Evolutionary conservation across 345 rosid species (phyloP).

Genomic region (Microthlaspi erraticum): DNA sequence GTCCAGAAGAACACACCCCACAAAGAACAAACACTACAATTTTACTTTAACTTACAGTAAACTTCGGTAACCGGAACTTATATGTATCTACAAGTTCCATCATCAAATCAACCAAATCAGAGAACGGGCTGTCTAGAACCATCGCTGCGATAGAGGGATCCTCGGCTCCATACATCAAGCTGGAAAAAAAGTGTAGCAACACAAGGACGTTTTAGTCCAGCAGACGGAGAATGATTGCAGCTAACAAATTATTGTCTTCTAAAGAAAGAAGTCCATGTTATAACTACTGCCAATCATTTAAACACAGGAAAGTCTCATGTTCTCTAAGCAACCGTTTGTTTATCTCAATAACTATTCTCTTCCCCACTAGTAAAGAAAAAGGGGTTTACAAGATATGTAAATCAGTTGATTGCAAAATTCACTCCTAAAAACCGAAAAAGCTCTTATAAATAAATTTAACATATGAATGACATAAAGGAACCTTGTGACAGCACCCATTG

Average conservation of each 20-base stretch:
- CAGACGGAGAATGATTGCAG: background rate
- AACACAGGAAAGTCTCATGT: conserved; percentile 4
- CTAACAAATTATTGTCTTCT: background rate
- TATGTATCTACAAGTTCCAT: conserved; percentile 95
- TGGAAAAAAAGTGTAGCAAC: conserved; percentile 43
- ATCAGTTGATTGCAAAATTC: conserved; percentile 1
- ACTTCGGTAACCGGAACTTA: conserved; percentile 82
- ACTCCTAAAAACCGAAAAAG: conserved; percentile 12
- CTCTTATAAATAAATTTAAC: conserved; percentile 40
- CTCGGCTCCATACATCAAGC: conserved; percentile 93
- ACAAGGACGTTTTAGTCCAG: conserved; percentile 4
- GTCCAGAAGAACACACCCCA: too few species aligned
- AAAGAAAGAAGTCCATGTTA: background rate
- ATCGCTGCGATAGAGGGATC: conserved; percentile 97
- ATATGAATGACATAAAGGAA: conserved; percentile 40
- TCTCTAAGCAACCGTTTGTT: background rate
- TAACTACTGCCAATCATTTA: conserved; percentile 13
- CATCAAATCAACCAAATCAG: conserved; percentile 94
- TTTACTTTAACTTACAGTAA: conserved; percentile 65
- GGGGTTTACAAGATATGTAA: background rate
- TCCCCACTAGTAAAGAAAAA: background rate
- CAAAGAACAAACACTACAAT: conserved; percentile 13
- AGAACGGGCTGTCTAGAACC: conserved; percentile 95
- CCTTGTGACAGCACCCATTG: conserved; percentile 98
- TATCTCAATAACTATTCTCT: conserved; percentile 8